A percentile compares a stretch with the other conserved stretches of the same genome.
Evolutionary conservation across 148 eudicot genomes (phyloP).

Genomic region (Cornus florida): DNA sequence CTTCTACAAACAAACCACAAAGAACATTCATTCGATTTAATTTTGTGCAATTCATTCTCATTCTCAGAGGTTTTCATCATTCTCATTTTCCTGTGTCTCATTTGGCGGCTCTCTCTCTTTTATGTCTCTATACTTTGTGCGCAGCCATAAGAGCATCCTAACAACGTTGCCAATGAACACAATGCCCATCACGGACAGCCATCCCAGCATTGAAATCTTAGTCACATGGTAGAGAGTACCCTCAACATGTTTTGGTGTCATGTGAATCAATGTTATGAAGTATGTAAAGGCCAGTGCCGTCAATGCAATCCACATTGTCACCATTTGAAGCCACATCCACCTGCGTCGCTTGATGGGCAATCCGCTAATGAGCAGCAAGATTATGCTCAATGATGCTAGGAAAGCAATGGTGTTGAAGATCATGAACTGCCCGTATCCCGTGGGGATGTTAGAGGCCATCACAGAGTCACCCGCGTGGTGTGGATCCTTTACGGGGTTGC

Average conservation of each 20-base stretch:
- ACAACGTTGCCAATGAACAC: slow-evolving; percentile 8
- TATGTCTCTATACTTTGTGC: slow-evolving; percentile 3
- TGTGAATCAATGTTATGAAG: slow-evolving; percentile 15
- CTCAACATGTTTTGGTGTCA: slow-evolving; percentile 8
- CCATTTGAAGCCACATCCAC: slow-evolving; percentile 30
- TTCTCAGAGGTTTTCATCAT: neutral
- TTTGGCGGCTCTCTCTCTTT: slow-evolving; percentile 3
- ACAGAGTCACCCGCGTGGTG: slow-evolving; percentile 15
- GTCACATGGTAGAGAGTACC: slow-evolving; percentile 1
- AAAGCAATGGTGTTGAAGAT: slow-evolving; percentile 24
- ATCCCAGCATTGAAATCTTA: slow-evolving; percentile 2
- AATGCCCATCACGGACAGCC: slow-evolving; percentile 7
- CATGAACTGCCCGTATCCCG: slow-evolving; percentile 13
- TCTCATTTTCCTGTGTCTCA: neutral
- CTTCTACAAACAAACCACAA: too few relatives aligned
- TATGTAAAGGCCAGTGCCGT: slow-evolving; percentile 17
- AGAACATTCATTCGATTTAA: too few relatives aligned
- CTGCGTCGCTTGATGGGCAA: slow-evolving; percentile 18
- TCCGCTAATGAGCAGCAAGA: slow-evolving; percentile 22
- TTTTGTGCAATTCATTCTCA: neutral
- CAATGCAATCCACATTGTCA: slow-evolving; percentile 22
- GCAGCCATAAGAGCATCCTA: slow-evolving; percentile 10
- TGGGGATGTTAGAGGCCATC: slow-evolving; percentile 17
- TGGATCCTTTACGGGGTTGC: neutral
- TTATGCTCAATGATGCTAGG: slow-evolving; percentile 24